phyloP scores from a whole-genome alignment of 371 early-diverging fungal genomes.

The Mortierella polycephala region DNA sequence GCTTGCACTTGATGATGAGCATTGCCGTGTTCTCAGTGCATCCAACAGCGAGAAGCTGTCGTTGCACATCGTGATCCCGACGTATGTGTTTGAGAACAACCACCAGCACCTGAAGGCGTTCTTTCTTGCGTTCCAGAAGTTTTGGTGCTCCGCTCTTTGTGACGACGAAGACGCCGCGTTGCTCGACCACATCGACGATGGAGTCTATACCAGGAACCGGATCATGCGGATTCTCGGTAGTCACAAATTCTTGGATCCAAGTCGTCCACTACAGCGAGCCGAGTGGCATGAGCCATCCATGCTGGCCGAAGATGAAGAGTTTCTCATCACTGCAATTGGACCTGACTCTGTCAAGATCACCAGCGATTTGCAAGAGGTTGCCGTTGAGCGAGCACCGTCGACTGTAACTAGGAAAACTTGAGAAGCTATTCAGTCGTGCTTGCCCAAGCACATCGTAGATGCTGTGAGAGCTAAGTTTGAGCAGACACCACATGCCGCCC shows the following conservation, averaged over 20 bases:
- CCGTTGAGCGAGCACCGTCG: too few species aligned
- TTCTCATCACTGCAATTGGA: constrained; percentile 12
- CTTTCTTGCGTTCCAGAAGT: too few species aligned
- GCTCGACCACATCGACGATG: constrained; percentile 10
- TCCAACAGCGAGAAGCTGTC: background rate
- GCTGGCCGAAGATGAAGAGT: constrained; percentile 8
- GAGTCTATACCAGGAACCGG: constrained; percentile 8
- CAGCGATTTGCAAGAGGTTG: too few species aligned
- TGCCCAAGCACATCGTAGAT: too few species aligned
- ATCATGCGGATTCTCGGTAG: constrained; percentile 15
- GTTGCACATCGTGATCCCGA: constrained; percentile 6
- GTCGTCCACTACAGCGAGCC: constrained; percentile 12
- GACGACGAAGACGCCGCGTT: too few species aligned
- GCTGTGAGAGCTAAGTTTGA: too few species aligned
- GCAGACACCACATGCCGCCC: constrained; percentile 1
- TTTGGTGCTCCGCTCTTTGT: too few species aligned
- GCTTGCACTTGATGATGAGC: too few species aligned
- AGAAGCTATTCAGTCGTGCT: too few species aligned
- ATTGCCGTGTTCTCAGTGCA: too few species aligned
- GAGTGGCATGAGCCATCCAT: constrained; percentile 17
- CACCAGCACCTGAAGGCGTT: constrained; percentile 7
- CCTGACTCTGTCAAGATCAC: background rate
- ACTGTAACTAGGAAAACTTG: too few species aligned
- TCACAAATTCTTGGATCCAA: constrained; percentile 6
- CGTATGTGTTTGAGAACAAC: constrained; percentile 15